A percentile compares a stretch with the other conserved stretches of the same genome.
Conservation (phyloP, 257 asterid species). For the Paraleonurus japonicus region DNA sequence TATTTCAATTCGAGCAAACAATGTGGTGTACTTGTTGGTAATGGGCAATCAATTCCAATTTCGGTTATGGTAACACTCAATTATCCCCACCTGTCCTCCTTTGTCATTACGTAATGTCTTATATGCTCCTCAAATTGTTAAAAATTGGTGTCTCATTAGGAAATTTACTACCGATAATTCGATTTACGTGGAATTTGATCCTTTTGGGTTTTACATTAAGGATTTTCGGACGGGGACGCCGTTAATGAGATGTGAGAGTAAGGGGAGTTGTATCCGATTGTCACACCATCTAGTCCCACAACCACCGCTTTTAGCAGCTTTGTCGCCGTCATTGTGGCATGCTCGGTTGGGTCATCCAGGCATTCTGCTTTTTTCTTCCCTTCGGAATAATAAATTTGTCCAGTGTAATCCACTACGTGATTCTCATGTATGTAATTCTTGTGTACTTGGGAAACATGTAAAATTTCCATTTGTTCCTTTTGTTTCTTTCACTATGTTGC, state of each 20-base stretch:
- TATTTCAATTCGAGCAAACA: too few species aligned
- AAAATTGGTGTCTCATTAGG: neutral
- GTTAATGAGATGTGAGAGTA: slow-evolving; percentile 22
- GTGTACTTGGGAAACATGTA: neutral
- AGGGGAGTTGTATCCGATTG: slow-evolving; percentile 17
- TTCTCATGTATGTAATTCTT: neutral
- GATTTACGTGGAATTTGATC: neutral
- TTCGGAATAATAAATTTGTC: neutral
- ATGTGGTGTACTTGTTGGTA: too few species aligned
- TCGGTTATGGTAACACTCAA: too few species aligned
- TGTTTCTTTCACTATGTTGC: neutral
- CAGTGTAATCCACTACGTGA: neutral
- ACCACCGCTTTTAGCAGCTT: neutral
- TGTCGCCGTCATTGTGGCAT: neutral
- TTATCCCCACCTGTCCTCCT: neutral
- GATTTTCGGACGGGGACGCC: neutral
- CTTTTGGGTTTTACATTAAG: neutral
- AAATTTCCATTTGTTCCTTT: neutral
- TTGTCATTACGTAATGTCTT: neutral
- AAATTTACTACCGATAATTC: neutral
- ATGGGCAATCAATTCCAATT: too few species aligned
- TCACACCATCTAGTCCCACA: too few species aligned
- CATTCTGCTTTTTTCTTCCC: neutral
- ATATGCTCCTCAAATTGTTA: neutral
- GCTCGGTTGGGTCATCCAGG: slow-evolving; percentile 13